These are phyloP conservation scores for Pyrus bretschneideri DNA, from an alignment of 306 rosid genomes.

Conservation along the genomic window DNA sequence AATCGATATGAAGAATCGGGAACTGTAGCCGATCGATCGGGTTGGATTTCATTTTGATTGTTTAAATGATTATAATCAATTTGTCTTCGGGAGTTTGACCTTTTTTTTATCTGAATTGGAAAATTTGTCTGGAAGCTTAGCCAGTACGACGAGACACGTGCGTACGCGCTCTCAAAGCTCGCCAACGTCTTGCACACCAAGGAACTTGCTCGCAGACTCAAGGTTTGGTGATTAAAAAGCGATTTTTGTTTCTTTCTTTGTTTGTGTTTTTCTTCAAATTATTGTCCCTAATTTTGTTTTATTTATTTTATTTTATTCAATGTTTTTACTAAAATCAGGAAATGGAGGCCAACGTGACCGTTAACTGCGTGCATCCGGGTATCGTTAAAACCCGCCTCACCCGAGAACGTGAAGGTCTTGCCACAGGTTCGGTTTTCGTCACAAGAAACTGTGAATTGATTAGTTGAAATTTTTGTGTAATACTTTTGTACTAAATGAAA, in stretches of 20 bases:
- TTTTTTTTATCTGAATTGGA: background rate
- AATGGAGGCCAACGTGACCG: conserved; percentile 76
- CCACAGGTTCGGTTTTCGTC: conserved; percentile 45
- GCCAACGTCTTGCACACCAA: conserved; percentile 83
- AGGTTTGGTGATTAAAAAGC: conserved; percentile 36
- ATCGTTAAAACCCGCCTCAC: conserved; percentile 84
- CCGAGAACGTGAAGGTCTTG: conserved; percentile 81
- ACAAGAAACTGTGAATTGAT: background rate
- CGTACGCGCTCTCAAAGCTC: conserved; percentile 97
- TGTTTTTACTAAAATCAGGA: conserved; percentile 27
- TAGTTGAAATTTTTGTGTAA: background rate
- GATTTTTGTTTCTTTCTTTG: conserved; percentile 36
- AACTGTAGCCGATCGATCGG: background rate
- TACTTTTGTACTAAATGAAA: background rate
- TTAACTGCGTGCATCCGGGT: conserved; percentile 92
- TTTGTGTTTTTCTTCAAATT: background rate
- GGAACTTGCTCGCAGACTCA: conserved; percentile 66
- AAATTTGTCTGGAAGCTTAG: conserved; percentile 21
- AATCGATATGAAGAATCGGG: background rate
- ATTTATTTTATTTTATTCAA: background rate
- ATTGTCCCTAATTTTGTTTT: background rate
- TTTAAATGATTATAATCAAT: background rate
- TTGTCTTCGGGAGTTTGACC: background rate
- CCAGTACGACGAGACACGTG: conserved; percentile 89
- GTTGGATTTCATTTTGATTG: background rate